Evolutionary conservation across 106 monocot genomes (phyloP).

Genomic region (Dendrobium officinale): DNA sequence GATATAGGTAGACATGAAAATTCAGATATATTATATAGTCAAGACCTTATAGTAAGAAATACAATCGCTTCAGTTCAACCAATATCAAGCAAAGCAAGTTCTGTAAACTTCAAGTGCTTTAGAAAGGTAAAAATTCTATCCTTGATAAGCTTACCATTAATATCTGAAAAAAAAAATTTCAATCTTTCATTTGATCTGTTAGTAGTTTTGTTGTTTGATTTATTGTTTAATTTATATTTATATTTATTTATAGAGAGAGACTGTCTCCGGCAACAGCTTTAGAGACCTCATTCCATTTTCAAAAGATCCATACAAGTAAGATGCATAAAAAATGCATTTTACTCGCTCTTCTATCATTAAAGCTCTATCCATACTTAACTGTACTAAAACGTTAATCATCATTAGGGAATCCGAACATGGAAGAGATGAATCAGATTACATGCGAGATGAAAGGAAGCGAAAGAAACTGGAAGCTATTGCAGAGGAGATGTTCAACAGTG

Average conservation of each 20-base stretch:
- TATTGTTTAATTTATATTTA: conserved; percentile 8
- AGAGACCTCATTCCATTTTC: conserved; percentile 73
- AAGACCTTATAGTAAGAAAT: conserved; percentile 57
- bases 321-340: not conserved
- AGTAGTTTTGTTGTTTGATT: not conserved
- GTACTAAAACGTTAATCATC: conserved; percentile 1
- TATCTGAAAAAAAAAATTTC: not conserved
- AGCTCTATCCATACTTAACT: no score
- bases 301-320: conserved; percentile 86
- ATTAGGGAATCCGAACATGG: conserved; percentile 58
- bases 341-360: not conserved
- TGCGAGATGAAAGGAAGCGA: conserved; percentile 75
- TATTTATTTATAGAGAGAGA: conserved; percentile 32
- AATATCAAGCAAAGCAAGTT: conserved; percentile 11
- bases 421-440: conserved; percentile 33
- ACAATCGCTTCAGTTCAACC: conserved; percentile 1
- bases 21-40: conserved; percentile 75
- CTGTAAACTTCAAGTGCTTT: conserved; percentile 77
- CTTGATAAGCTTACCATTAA: not conserved
- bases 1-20: conserved; percentile 40
- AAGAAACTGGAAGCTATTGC: conserved; percentile 86
- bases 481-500: conserved; percentile 88
- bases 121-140: conserved; percentile 51
- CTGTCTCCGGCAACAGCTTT: conserved; percentile 66
- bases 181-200: not conserved